Conservation (phyloP, 805 yeast genomes). For the Schwanniomyces pseudopolymorphus region DNA sequence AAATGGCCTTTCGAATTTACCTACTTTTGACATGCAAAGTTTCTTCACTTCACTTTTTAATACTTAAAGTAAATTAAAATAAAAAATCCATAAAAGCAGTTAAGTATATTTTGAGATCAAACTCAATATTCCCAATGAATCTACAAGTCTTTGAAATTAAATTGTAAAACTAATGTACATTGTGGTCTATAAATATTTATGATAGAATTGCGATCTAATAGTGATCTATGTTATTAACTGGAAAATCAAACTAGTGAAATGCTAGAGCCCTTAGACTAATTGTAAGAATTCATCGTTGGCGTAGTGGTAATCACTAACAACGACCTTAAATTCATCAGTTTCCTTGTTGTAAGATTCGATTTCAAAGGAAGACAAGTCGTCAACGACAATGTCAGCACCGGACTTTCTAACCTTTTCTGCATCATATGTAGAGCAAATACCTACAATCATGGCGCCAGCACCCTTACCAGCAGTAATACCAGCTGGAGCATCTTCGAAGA, state of each 20-base stretch:
- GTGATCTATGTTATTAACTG: background rate
- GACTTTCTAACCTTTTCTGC: constrained; percentile 66
- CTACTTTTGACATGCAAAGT: too few relatives aligned
- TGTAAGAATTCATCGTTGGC: constrained; percentile 42
- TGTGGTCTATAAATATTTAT: background rate
- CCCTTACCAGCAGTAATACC: constrained; percentile 82
- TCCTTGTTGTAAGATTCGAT: constrained; percentile 52
- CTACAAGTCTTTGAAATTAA: background rate
- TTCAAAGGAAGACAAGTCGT: constrained; percentile 63
- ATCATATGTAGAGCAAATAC: constrained; percentile 78
- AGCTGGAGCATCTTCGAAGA: constrained; percentile 88
- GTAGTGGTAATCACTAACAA: constrained; percentile 40
- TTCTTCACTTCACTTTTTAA: too few relatives aligned
- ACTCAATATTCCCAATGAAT: too few relatives aligned
- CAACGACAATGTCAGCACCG: constrained; percentile 82
- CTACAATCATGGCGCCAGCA: constrained; percentile 81
- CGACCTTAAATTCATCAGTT: constrained; percentile 43
- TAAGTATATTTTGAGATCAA: too few relatives aligned
- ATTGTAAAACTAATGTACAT: constrained; percentile 4
- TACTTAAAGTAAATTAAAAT: too few relatives aligned
- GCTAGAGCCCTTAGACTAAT: constrained; percentile 7
- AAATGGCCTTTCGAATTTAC: too few relatives aligned
- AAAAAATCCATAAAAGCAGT: too few relatives aligned
- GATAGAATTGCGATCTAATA: background rate
- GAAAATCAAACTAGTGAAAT: background rate